phyloP scores from a whole-genome alignment of 371 early-diverging fungal genomes.

The Mortierella sp. region DNA sequence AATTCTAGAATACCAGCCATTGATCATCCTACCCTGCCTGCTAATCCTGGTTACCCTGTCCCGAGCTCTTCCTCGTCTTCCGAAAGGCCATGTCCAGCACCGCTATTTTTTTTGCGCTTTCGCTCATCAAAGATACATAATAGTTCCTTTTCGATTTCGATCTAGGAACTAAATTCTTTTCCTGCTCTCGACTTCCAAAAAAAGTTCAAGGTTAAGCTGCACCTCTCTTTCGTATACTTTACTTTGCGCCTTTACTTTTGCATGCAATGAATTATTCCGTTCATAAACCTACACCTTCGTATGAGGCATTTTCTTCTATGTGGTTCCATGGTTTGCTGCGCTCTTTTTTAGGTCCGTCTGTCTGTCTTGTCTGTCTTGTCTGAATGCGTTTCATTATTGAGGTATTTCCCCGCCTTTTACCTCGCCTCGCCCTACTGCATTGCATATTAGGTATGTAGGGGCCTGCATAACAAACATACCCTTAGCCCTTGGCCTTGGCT shows the following conservation, averaged over 20 bases:
- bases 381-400: background rate
- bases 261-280: background rate
- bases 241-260: background rate
- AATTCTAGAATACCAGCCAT: background rate
- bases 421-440: background rate
- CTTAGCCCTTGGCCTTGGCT: no score
- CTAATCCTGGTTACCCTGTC: background rate
- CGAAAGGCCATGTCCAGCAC: background rate
- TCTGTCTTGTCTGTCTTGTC: background rate
- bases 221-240: background rate
- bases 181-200: background rate
- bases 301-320: conserved; percentile 11
- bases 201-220: background rate
- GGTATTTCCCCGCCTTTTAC: background rate
- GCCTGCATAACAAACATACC: conserved; percentile 4
- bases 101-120: background rate
- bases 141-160: background rate
- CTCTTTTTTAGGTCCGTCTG: conserved; percentile 1
- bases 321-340: conserved; percentile 7
- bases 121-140: background rate
- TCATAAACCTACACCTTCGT: background rate
- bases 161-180: background rate
- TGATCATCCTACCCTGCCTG: background rate
- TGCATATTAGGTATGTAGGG: background rate
- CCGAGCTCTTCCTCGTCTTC: background rate